phyloP scores from a whole-genome alignment of 306 rosid genomes.

The Nissolia schottii region DNA sequence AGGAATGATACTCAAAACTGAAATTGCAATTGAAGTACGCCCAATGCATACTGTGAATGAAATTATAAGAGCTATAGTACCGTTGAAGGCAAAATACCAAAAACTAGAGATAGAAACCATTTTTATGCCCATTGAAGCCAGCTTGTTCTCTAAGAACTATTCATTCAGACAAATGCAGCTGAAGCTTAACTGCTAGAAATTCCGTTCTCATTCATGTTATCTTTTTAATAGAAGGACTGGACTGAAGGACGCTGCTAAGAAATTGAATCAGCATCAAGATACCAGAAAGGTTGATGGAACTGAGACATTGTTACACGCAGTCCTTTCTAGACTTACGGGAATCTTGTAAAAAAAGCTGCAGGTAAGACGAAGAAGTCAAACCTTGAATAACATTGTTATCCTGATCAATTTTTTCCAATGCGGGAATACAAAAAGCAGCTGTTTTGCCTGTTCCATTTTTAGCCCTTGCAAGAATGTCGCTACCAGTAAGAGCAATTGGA shows the following conservation, averaged over 20 bases:
- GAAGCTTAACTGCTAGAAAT: not conserved
- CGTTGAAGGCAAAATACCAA: not conserved
- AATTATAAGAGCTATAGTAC: not conserved
- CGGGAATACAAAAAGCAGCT: conserved; percentile 97
- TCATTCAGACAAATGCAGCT: not conserved
- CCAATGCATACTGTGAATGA: not conserved
- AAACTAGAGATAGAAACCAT: not conserved
- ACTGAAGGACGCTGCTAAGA: not conserved
- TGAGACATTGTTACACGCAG: not conserved
- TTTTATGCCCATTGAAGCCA: not conserved
- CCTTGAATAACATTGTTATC: conserved; percentile 93
- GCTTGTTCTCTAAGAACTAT: not conserved
- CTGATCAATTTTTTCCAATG: conserved; percentile 96
- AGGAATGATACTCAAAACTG: not conserved
- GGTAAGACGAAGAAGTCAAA: conserved; percentile 7
- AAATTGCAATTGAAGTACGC: not conserved
- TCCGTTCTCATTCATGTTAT: not conserved
- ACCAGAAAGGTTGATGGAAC: not conserved
- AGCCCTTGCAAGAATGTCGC: conserved; percentile 98
- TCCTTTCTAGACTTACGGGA: not conserved
- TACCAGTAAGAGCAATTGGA: conserved; percentile 97
- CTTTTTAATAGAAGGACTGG: not conserved
- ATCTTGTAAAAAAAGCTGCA: not conserved
- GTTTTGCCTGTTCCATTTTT: conserved; percentile 99
- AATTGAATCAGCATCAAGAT: not conserved